Evolutionary conservation across 495 filamentous ascomycete species (phyloP).

Genomic region (Usnea hakonensis): DNA sequence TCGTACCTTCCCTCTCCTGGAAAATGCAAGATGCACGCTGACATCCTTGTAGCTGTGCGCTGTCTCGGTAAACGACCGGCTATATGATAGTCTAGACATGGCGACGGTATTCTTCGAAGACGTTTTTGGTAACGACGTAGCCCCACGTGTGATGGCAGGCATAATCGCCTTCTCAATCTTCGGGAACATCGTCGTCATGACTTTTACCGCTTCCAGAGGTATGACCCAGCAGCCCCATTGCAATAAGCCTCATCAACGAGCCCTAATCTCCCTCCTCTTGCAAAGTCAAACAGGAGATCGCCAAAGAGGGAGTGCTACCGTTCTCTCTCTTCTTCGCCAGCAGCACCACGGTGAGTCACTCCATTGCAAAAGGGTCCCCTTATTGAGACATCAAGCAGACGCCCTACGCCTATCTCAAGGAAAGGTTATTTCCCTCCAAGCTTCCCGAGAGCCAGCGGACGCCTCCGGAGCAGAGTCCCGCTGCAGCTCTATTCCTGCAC

Average conservation of each 20-base stretch:
- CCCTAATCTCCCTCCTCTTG: slow-evolving; percentile 2
- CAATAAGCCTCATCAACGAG: neutral
- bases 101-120: slow-evolving; percentile 23
- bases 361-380: too few relatives aligned
- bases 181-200: slow-evolving; percentile 43
- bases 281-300: slow-evolving; percentile 32
- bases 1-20: slow-evolving; percentile 25
- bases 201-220: slow-evolving; percentile 42
- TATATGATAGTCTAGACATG: slow-evolving; percentile 12
- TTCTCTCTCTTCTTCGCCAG: slow-evolving; percentile 37
- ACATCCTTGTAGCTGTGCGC: slow-evolving; percentile 13
- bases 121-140: slow-evolving; percentile 22
- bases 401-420: too few relatives aligned
- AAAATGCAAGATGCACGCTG: neutral
- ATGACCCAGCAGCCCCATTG: slow-evolving; percentile 25
- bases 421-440: too few relatives aligned
- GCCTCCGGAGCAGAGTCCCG: slow-evolving; percentile 33
- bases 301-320: slow-evolving; percentile 37
- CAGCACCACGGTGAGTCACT: slow-evolving; percentile 28
- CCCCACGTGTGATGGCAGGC: slow-evolving; percentile 27
- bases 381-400: slow-evolving; percentile 23
- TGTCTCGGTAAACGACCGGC: slow-evolving; percentile 7
- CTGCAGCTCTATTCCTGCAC: slow-evolving; percentile 36
- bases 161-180: slow-evolving; percentile 39
- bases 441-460: neutral